Evolutionary conservation across 1,284 basidiomycete species (phyloP).

Genomic region (Trichosporon faecale): DNA sequence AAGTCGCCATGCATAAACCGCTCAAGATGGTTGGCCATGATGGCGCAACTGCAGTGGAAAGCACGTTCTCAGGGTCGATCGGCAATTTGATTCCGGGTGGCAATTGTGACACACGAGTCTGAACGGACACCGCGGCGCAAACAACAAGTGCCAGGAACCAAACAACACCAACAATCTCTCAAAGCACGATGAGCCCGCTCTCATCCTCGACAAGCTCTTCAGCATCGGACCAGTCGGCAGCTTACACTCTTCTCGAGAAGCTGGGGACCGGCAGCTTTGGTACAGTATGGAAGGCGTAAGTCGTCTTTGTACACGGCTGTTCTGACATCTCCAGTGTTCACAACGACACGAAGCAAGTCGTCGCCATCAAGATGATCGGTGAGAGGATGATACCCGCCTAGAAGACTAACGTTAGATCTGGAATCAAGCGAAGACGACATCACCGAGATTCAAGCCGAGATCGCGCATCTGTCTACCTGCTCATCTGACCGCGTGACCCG

Average conservation of each 20-base stretch:
- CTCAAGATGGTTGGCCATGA: not conserved
- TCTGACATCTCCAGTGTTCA: slow-evolving; percentile 59
- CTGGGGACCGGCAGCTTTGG: slow-evolving; percentile 97
- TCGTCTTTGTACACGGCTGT: slow-evolving; percentile 12
- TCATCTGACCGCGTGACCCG: slow-evolving; percentile 93
- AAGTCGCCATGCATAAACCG: not conserved
- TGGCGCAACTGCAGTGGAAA: not conserved
- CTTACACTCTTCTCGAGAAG: slow-evolving; percentile 91
- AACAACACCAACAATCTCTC: not conserved
- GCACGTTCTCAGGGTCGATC: slow-evolving; percentile 7
- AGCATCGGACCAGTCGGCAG: slow-evolving; percentile 67
- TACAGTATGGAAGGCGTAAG: slow-evolving; percentile 85
- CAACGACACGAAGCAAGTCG: slow-evolving; percentile 86
- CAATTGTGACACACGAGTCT: not conserved
- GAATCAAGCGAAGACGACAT: slow-evolving; percentile 85
- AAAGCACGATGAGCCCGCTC: not conserved
- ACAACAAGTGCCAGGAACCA: not conserved
- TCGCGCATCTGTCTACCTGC: slow-evolving; percentile 89
- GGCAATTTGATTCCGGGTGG: slow-evolving; percentile 7
- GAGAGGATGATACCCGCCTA: slow-evolving; percentile 34
- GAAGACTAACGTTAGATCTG: slow-evolving; percentile 47
- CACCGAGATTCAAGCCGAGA: slow-evolving; percentile 95
- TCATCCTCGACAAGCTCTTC: not conserved
- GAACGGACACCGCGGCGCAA: not conserved
- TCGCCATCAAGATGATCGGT: slow-evolving; percentile 98